A percentile compares a stretch with the other conserved stretches of the same genome.
phyloP scores from a whole-genome alignment of 495 filamentous ascomycete species.

The Aspergillus cavernicola region DNA sequence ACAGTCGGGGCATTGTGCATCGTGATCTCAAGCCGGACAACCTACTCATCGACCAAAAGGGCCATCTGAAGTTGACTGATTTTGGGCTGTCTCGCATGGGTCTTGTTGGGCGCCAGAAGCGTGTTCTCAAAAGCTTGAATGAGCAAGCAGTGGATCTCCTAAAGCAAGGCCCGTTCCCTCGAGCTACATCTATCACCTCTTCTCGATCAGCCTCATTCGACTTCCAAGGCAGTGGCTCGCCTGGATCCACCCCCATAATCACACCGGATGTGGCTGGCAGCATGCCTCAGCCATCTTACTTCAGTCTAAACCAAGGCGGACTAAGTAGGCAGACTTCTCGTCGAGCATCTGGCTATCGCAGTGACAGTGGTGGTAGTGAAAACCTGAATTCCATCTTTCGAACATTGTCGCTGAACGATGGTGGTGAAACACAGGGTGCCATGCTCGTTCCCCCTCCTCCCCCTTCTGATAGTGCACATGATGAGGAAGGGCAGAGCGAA shows the following conservation, averaged over 20 bases:
- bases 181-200: slow-evolving; percentile 79
- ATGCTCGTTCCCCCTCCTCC: slow-evolving; percentile 33
- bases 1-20: slow-evolving; percentile 91
- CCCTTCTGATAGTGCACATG: slow-evolving; percentile 49
- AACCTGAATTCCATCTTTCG: slow-evolving; percentile 79
- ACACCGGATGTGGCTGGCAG: slow-evolving; percentile 69
- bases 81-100: slow-evolving; percentile 98
- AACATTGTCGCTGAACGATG: slow-evolving; percentile 75
- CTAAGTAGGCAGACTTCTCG: slow-evolving; percentile 69
- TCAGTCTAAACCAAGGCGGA: slow-evolving; percentile 70
- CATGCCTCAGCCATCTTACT: slow-evolving; percentile 85
- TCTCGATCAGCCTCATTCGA: slow-evolving; percentile 97
- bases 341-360: slow-evolving; percentile 80
- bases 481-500: slow-evolving; percentile 69
- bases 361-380: slow-evolving; percentile 88
- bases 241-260: slow-evolving; percentile 80
- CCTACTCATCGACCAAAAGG: slow-evolving; percentile 92
- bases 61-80: slow-evolving; percentile 94
- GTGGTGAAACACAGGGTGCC: slow-evolving; percentile 24
- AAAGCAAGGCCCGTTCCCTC: slow-evolving; percentile 86
- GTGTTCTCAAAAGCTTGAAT: slow-evolving; percentile 74
- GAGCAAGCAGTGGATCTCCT: slow-evolving; percentile 86
- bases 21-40: slow-evolving; percentile 97
- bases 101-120: slow-evolving; percentile 90
- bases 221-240: slow-evolving; percentile 74